phyloP scores from a whole-genome alignment of 1,284 basidiomycete species.

The Austroboletus novae-zelandiae region DNA sequence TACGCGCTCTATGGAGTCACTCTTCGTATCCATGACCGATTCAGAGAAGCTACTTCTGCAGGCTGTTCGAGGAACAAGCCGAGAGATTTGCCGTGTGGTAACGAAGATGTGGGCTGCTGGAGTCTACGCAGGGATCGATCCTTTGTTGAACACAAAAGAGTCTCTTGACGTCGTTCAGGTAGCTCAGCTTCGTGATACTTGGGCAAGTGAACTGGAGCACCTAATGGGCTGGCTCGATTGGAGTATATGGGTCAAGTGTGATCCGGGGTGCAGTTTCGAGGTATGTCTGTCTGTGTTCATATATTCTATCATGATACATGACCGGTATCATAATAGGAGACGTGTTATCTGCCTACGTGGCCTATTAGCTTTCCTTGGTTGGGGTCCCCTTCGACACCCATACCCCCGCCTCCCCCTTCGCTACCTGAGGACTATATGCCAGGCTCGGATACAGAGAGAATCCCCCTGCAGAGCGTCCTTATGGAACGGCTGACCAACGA shows the following conservation, averaged over 20 bases:
- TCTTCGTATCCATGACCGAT: slow-evolving; percentile 25
- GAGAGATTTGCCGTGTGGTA: neutral
- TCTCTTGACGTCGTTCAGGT: neutral
- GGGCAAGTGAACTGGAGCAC: slow-evolving; percentile 17
- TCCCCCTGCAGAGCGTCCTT: too few relatives aligned
- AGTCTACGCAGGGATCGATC: slow-evolving; percentile 28
- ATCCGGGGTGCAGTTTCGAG: slow-evolving; percentile 33
- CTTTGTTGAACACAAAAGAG: neutral
- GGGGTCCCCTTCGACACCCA: neutral
- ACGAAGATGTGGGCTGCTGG: neutral
- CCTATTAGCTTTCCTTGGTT: neutral
- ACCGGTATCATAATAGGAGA: neutral
- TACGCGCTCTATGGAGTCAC: slow-evolving; percentile 27
- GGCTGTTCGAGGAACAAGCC: slow-evolving; percentile 34
- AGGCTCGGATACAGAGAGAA: too few relatives aligned
- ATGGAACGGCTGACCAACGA: too few relatives aligned
- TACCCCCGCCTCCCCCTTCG: too few relatives aligned
- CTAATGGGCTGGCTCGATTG: slow-evolving; percentile 44
- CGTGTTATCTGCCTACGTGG: neutral
- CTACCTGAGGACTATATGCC: too few relatives aligned
- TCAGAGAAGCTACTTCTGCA: slow-evolving; percentile 37
- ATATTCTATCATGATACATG: neutral
- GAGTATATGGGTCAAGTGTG: slow-evolving; percentile 40
- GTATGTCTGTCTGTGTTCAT: slow-evolving; percentile 20
- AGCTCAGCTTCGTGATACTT: neutral